phyloP scores from a whole-genome alignment of 2,329 filamentous ascomycete species.

The Talaromyces piceae region DNA sequence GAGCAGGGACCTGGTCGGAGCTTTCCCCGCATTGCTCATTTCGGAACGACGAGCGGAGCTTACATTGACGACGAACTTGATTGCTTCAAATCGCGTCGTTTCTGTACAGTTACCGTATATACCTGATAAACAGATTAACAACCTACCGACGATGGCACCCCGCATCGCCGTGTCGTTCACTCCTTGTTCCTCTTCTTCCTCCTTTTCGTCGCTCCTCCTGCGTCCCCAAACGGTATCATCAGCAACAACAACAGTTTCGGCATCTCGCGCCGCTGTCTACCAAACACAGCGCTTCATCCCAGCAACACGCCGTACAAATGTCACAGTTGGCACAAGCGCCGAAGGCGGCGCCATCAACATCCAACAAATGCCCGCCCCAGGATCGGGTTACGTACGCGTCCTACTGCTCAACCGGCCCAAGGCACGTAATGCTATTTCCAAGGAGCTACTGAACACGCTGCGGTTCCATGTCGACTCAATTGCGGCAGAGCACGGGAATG shows the following conservation, averaged over 20 bases:
- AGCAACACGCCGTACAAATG: slow-evolving; percentile 19
- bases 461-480: slow-evolving; percentile 66
- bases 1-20: neutral
- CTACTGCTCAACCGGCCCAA: slow-evolving; percentile 78
- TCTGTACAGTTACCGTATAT: too few species aligned
- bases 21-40: neutral
- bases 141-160: slow-evolving; percentile 22
- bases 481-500: slow-evolving; percentile 49
- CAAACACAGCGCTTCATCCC: neutral
- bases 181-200: too few species aligned
- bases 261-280: neutral
- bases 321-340: slow-evolving; percentile 27
- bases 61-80: neutral
- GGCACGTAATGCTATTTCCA: slow-evolving; percentile 86
- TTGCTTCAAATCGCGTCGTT: too few species aligned
- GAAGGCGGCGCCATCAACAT: slow-evolving; percentile 51
- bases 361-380: slow-evolving; percentile 67
- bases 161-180: slow-evolving; percentile 17
- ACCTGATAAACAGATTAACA: too few species aligned
- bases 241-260: neutral
- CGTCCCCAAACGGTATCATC: neutral
- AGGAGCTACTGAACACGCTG: slow-evolving; percentile 64
- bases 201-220: slow-evolving; percentile 9
- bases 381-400: slow-evolving; percentile 76
- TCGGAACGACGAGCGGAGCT: neutral